Evolutionary conservation across 345 rosid genomes (phyloP), one percentile per base, ranked within the genome.

Genomic region (Sisymbrium irio): DNA sequence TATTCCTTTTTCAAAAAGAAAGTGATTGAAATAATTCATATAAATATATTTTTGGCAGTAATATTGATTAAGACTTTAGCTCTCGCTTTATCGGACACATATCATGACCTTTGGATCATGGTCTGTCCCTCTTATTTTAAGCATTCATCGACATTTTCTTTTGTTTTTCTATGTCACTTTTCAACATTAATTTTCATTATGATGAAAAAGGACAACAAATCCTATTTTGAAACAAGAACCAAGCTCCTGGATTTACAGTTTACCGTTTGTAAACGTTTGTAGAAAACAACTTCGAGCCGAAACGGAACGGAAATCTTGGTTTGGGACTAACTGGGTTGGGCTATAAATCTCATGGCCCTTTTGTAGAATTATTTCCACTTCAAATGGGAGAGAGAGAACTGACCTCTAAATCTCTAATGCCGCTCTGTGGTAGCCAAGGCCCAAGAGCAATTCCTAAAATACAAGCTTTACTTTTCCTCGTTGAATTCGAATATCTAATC

Each of bases 51-150:
- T 54, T 82, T 78, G 69, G 76, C 65, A 82, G 77, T 47, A 17
- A 61, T 73, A 30, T 56, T 78, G 86, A 84, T 82, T 67, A 83
- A 73, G 86, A 86, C 81, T 68, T 50, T 79, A 80, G 82, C 65
- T 76, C 76, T 69, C 74, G 60, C 88, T 86, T 88, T 88, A 65
- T 22, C 50, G 69, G 88, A 83, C 89, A 89, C 66, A 46, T 81
- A 89, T 89, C 85, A 86, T 88, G 82, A 76, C 77, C 71, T 74
- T 63, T 80, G 82, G 65, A 79, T 82, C 85, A 82, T 88, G 86
- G 63, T 65, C 82, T 86, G 93, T 88, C 78, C 69, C 86, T 33
- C 74, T 72, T 69, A 61, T 30, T 70, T 65, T 70, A 45, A 14
- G 55, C 62, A 63, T 55, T 62, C 65, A 10, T 63, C 61, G 39